Base-by-base conservation (phyloP, 1,284 basidiomycete species). In the Leccinum proximum region DNA sequence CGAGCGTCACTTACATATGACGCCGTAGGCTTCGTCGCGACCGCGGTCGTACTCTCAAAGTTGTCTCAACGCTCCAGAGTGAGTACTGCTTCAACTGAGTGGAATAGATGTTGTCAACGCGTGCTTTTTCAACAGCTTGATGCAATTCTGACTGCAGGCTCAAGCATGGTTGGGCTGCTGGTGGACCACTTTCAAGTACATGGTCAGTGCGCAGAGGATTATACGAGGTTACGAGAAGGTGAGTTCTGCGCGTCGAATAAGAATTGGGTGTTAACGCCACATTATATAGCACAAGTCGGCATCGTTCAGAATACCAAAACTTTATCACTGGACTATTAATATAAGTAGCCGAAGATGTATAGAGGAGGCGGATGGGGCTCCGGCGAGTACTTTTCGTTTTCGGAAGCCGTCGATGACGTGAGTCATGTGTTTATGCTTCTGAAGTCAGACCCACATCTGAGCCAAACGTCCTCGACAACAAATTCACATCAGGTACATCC, bases 301-400 rank as follows among this genome's bases (percentile, higher is more conserved):
- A 0, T 69, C 74, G 4, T 84, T 83, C 75, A 82, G 80, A 65
- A 65, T 85, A 1, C 72, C 81, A 0, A 70, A 74, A 2, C 64
- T 77, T 3, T 71, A 72, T 33, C 67, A 69, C 45, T 84, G 82
- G 83, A 63, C 75, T 0, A 74, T 85, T 14, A 50, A 84, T 30
- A 64, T 82, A 1, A 77, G 70, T 33, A 77, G 71, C 5, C 72
- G 66, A 0, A 67, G 73, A 22, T 68, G 77, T 18, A 67, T 81
- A 6, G 79, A 81, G 4, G 82, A 84, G 30, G 30, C 5, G 30
- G 30, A 30, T 30, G 30, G 30, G 5, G 30, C 30, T 33, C 30
- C 30, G 30, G 30, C 30, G 30, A 33, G 30, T 33, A 33, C 30
- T 33, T 33, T 33, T 33, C 30, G 30, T 33, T 33, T 33, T 5